phyloP scores from a whole-genome alignment of 2,329 filamentous ascomycete species.

The Rutstroemia sp. region DNA sequence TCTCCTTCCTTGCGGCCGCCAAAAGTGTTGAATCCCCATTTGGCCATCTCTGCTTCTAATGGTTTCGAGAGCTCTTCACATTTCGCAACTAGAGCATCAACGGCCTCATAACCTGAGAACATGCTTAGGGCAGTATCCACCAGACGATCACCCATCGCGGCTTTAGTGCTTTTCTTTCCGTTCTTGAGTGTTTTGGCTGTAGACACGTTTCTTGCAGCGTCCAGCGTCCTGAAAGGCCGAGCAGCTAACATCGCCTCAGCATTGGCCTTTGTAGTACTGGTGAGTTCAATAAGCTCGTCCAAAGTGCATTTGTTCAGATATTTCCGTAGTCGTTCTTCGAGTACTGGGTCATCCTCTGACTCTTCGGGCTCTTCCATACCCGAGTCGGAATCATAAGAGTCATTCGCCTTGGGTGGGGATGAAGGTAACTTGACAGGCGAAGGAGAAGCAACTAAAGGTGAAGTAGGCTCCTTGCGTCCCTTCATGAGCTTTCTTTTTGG shows the following conservation, averaged over 20 bases:
- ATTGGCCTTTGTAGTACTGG: conserved; percentile 62
- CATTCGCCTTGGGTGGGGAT: conserved; percentile 11
- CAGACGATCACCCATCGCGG: conserved; percentile 56
- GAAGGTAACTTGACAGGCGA: conserved; percentile 17
- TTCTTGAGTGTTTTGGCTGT: conserved; percentile 39
- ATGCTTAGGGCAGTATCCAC: conserved; percentile 64
- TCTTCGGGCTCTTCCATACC: conserved; percentile 21
- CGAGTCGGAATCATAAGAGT: conserved; percentile 28
- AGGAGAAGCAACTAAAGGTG: conserved; percentile 18
- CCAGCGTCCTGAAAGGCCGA: conserved; percentile 64
- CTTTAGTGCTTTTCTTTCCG: conserved; percentile 39
- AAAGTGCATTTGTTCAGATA: conserved; percentile 77
- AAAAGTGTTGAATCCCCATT: conserved; percentile 61
- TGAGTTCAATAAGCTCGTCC: conserved; percentile 74
- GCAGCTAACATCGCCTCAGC: conserved; percentile 63
- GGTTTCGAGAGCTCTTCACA: conserved; percentile 69
- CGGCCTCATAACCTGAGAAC: conserved; percentile 70
- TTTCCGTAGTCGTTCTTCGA: conserved; percentile 55
- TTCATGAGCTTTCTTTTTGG: conserved; percentile 29
- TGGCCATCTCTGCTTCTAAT: conserved; percentile 55
- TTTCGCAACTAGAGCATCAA: conserved; percentile 71
- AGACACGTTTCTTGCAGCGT: conserved; percentile 59
- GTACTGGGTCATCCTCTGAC: conserved; percentile 34
- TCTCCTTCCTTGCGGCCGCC: conserved; percentile 50
- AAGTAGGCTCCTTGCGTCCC: conserved; percentile 26